Conservation (phyloP, 1,139 yeast species). For the Saccharomyces hybrid region DNA sequence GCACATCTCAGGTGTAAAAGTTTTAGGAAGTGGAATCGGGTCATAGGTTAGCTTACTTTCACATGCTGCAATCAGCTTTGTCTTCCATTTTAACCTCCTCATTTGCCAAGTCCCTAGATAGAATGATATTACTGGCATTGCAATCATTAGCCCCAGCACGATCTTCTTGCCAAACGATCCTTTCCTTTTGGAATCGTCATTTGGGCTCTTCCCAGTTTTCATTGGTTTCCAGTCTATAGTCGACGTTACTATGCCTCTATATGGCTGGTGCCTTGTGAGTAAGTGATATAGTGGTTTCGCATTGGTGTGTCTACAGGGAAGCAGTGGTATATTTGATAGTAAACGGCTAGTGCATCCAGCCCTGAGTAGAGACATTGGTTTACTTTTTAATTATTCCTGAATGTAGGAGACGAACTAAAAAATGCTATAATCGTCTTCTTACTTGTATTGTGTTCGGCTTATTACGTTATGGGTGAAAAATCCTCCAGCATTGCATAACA, state of each 20-base stretch:
- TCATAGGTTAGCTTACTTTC: constrained; percentile 73
- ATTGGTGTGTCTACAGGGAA: not conserved
- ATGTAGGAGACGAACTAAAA: not conserved
- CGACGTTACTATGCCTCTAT: constrained; percentile 48
- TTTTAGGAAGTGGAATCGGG: constrained; percentile 62
- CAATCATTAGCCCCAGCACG: constrained; percentile 52
- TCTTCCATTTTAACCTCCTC: constrained; percentile 78
- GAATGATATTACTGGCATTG: constrained; percentile 85
- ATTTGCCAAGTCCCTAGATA: constrained; percentile 94
- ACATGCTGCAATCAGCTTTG: constrained; percentile 66
- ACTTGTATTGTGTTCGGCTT: not conserved
- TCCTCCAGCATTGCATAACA: not conserved
- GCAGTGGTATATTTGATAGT: not conserved
- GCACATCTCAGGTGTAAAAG: constrained; percentile 36
- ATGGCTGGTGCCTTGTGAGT: not conserved
- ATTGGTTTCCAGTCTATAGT: constrained; percentile 82
- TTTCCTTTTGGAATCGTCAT: constrained; percentile 31
- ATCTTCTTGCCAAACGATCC: constrained; percentile 38
- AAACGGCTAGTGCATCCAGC: not conserved
- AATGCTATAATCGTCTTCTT: not conserved
- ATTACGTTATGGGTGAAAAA: not conserved
- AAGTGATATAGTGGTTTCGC: not conserved
- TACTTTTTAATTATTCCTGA: not conserved
- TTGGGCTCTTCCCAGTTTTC: constrained; percentile 42
- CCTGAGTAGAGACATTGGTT: not conserved